A percentile compares a stretch with the other conserved stretches of the same genome.
These are phyloP conservation scores for Nakazawaea ernobii DNA, from an alignment of 805 yeast genomes.

Conservation along the genomic window DNA sequence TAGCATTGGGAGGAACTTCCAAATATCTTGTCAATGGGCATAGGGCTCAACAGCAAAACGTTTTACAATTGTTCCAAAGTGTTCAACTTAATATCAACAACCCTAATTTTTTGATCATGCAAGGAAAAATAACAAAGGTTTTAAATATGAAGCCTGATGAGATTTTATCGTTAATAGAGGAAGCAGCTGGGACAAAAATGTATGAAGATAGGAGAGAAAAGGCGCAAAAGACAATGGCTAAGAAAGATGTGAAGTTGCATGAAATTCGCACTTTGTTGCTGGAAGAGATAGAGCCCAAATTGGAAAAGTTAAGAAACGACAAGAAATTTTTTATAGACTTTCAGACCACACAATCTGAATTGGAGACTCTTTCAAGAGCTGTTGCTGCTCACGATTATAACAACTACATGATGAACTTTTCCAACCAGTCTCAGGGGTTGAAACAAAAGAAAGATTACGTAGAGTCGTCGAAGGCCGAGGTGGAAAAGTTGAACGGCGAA, in stretches of 20 bases:
- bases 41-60: slow-evolving; percentile 91
- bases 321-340: slow-evolving; percentile 79
- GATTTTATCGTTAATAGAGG: slow-evolving; percentile 86
- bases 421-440: slow-evolving; percentile 37
- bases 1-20: slow-evolving; percentile 85
- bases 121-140: slow-evolving; percentile 96
- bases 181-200: slow-evolving; percentile 96
- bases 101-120: slow-evolving; percentile 97
- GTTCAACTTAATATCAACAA: slow-evolving; percentile 95
- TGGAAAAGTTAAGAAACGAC: slow-evolving; percentile 74
- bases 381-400: slow-evolving; percentile 75
- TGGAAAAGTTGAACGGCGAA: slow-evolving; percentile 47
- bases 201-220: slow-evolving; percentile 90
- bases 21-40: slow-evolving; percentile 94
- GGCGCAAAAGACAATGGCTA: slow-evolving; percentile 86
- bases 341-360: slow-evolving; percentile 76
- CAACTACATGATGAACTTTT: slow-evolving; percentile 32
- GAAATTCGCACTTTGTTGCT: slow-evolving; percentile 67
- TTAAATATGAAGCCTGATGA: slow-evolving; percentile 93
- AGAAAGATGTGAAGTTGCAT: slow-evolving; percentile 77
- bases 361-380: slow-evolving; percentile 68
- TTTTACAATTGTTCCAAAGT: slow-evolving; percentile 83
- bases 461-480: slow-evolving; percentile 33
- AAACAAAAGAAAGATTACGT: slow-evolving; percentile 35
- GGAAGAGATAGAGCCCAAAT: slow-evolving; percentile 91